Percentiles rank a stretch among this genome's conserved stretches.
phyloP scores from a whole-genome alignment of 176 grass and related monocot species.

The Ensete ventricosum region DNA sequence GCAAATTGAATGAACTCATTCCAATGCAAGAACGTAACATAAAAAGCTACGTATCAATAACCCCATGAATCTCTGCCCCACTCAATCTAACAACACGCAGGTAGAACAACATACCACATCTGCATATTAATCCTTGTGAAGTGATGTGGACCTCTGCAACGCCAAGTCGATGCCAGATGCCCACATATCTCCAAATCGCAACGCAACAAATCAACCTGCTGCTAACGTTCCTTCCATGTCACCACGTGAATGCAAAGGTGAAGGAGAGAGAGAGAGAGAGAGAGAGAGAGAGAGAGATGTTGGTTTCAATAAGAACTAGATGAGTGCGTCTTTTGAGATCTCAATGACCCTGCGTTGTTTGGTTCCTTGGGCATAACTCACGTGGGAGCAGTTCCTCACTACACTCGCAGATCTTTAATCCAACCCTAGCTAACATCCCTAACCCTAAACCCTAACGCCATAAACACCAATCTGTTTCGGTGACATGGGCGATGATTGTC shows the following conservation, averaged over 20 bases:
- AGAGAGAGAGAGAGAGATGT: constrained; percentile 14
- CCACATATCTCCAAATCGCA: constrained; percentile 28
- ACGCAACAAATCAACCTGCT: constrained; percentile 27
- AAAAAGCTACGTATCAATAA: constrained; percentile 4
- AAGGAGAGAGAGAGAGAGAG: constrained; percentile 15
- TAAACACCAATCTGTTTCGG: too few relatives aligned
- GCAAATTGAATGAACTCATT: neutral
- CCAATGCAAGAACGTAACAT: neutral
- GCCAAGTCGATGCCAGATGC: neutral
- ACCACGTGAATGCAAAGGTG: constrained; percentile 64
- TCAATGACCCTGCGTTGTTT: constrained; percentile 34
- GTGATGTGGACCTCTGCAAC: neutral
- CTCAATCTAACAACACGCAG: neutral
- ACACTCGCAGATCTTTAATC: neutral
- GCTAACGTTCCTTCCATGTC: constrained; percentile 25
- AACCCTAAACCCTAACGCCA: constrained; percentile 20
- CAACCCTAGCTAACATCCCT: constrained; percentile 36
- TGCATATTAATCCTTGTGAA: neutral
- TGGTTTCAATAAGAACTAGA: constrained; percentile 41
- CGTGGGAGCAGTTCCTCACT: constrained; percentile 53
- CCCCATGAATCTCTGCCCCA: neutral
- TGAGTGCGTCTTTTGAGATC: constrained; percentile 30
- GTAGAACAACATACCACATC: neutral
- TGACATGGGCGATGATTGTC: too few relatives aligned
- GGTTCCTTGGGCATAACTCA: constrained; percentile 45